A percentile compares a stretch with the other conserved stretches of the same genome.
Evolutionary conservation across 192 early-diverging fungal species (phyloP).

Genomic region (Coemansia sp.): DNA sequence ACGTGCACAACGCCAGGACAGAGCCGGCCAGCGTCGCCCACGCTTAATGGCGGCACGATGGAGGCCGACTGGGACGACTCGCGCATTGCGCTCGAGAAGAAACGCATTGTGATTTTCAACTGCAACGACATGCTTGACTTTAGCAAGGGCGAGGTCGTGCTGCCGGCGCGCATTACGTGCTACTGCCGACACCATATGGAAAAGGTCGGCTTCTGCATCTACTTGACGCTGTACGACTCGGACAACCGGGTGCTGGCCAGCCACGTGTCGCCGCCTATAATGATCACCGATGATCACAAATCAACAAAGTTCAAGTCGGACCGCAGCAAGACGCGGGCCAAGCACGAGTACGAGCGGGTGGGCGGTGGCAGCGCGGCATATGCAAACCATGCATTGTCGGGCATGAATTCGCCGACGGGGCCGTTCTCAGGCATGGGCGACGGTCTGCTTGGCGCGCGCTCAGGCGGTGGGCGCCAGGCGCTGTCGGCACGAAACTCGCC

Average conservation of each 20-base stretch:
- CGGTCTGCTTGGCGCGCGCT: neutral
- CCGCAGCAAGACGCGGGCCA: constrained; percentile 51
- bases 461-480: constrained; percentile 23
- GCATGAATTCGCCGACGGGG: constrained; percentile 20
- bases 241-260: constrained; percentile 67
- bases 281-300: constrained; percentile 99
- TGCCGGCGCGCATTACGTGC: constrained; percentile 93
- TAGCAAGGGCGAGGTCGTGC: constrained; percentile 78
- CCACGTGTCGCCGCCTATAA: constrained; percentile 85
- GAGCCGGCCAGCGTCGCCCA: constrained; percentile 57
- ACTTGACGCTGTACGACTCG: constrained; percentile 74
- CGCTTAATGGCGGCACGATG: constrained; percentile 49
- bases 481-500: constrained; percentile 54
- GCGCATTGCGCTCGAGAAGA: constrained; percentile 69
- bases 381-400: constrained; percentile 46
- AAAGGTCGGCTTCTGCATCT: constrained; percentile 89
- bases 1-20: constrained; percentile 59
- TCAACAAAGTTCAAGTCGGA: constrained; percentile 68
- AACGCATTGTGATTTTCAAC: constrained; percentile 86
- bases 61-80: constrained; percentile 66
- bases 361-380: constrained; percentile 37
- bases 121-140: constrained; percentile 85
- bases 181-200: constrained; percentile 96
- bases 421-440: neutral
- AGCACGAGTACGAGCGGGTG: constrained; percentile 57